Base-by-base conservation (phyloP, 805 yeast genomes). In the Maudiozyma barnettii region DNA sequence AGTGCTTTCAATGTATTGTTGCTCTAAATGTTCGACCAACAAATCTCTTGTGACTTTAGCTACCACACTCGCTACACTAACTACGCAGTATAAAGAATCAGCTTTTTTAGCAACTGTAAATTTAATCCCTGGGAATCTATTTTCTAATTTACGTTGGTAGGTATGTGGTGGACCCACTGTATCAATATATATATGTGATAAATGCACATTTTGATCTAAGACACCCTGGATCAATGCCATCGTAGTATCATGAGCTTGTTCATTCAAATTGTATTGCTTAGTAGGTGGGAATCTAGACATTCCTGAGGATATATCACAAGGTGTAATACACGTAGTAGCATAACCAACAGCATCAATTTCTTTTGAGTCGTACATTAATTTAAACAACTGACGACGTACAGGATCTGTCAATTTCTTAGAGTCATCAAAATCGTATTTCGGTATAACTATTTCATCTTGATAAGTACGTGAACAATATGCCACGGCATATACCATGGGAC, bases 401-500 rank as follows among this genome's bases (percentile, higher is more conserved):
- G 73, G 76, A 43, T 86, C 95, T 4, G 84, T 84, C 48, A 93
- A 68, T 5, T 85, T 83, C 59, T 93, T 93, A 5, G 98, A 90
- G 64, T 93, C 99, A 10, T 91, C 96, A 67, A 93, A 93, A 14
- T 89, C 96, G 54, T 78, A 82, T 30, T 74, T 67, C 22, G 76
- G 74, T 44, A 83, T 72, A 18, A 73, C 60, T 1, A 66, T 59
- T 29, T 71, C 74, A 52, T 52, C 63, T 50, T 67, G 68, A 48
- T 77, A 84, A 0, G 68, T 63, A 43, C 74, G 72, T 12, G 81
- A 65, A 52, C 95, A 82, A 60, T 88, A 93, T 3, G 93, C 81
- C 6, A 88, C 71, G 3, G 95, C 95, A 60, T 93, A 93, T 1
- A 93, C 99, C 99, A 93, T 93, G 0, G 98, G 95, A 0, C 99